These are phyloP conservation scores for Limonomyces culmigenus DNA, from an alignment of 1,284 basidiomycete genomes.

Conservation along the genomic window DNA sequence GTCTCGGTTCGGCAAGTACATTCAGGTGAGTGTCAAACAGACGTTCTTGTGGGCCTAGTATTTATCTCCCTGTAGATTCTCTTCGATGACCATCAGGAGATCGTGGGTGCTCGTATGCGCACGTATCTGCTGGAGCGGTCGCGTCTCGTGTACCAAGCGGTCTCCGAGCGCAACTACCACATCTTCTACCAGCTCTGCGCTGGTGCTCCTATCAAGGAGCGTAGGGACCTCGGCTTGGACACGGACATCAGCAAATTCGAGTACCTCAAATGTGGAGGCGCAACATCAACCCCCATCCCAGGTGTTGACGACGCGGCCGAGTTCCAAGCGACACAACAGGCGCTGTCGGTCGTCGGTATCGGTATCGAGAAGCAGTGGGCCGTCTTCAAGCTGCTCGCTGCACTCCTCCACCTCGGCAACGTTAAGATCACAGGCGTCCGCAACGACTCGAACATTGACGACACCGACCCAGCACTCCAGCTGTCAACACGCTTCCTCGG, in stretches of 20 bases:
- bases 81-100: conserved; percentile 89
- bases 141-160: conserved; percentile 92
- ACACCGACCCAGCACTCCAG: conserved; percentile 69
- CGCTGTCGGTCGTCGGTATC: conserved; percentile 92
- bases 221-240: conserved; percentile 87
- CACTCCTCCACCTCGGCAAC: conserved; percentile 92
- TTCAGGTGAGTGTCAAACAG: conserved; percentile 84
- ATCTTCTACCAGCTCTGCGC: conserved; percentile 99
- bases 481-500: conserved; percentile 84
- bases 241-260: conserved; percentile 77
- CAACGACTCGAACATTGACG: conserved; percentile 74
- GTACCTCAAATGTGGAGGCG: conserved; percentile 89
- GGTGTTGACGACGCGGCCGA: conserved; percentile 96
- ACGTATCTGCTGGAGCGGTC: conserved; percentile 97
- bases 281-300: conserved; percentile 67
- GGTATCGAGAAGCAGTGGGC: conserved; percentile 97
- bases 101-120: conserved; percentile 93
- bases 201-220: conserved; percentile 87
- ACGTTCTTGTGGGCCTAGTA: conserved; percentile 1
- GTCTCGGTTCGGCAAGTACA: conserved; percentile 98
- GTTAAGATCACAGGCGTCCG: conserved; percentile 77
- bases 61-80: conserved; percentile 70
- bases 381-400: conserved; percentile 88
- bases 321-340: conserved; percentile 86
- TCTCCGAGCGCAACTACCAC: conserved; percentile 96